Evolutionary conservation across 306 rosid species (phyloP).

Genomic region (Cyamopsis tetragonoloba): DNA sequence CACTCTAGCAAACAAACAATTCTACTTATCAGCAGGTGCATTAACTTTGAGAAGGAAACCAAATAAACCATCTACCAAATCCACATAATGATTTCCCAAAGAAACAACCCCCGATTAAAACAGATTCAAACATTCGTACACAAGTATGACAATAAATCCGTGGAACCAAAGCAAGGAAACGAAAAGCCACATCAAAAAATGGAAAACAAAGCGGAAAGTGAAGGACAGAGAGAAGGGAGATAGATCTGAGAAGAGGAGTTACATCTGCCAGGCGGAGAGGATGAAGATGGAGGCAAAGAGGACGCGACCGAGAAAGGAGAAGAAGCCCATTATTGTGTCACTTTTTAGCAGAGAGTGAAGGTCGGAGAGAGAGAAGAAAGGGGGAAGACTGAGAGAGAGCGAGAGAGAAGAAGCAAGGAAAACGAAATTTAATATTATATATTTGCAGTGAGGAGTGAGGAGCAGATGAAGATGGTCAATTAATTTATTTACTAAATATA

Average conservation of each 20-base stretch:
- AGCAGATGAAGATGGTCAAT: background rate
- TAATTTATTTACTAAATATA: background rate
- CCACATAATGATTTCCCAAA: background rate
- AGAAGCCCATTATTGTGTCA: constrained; percentile 66
- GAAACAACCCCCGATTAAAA: background rate
- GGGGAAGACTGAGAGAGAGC: background rate
- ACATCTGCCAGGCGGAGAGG: constrained; percentile 85
- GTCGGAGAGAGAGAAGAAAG: constrained; percentile 14
- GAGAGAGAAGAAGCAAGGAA: background rate
- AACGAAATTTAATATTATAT: background rate
- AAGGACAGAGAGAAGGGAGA: background rate
- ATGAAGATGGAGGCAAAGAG: constrained; percentile 84
- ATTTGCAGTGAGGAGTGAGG: background rate
- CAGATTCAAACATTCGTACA: background rate
- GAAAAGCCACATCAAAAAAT: background rate
- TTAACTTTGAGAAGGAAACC: background rate
- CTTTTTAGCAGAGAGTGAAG: constrained; percentile 17
- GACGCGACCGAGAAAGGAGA: constrained; percentile 74
- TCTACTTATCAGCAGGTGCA: background rate
- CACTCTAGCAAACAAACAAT: background rate
- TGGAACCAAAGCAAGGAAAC: background rate
- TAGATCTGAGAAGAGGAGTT: constrained; percentile 38
- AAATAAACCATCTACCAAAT: background rate
- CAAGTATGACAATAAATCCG: background rate
- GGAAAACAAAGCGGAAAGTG: constrained; percentile 3